phyloP scores from a whole-genome alignment of 2,329 filamentous ascomycete species.

The Clarireedia monteithiana region DNA sequence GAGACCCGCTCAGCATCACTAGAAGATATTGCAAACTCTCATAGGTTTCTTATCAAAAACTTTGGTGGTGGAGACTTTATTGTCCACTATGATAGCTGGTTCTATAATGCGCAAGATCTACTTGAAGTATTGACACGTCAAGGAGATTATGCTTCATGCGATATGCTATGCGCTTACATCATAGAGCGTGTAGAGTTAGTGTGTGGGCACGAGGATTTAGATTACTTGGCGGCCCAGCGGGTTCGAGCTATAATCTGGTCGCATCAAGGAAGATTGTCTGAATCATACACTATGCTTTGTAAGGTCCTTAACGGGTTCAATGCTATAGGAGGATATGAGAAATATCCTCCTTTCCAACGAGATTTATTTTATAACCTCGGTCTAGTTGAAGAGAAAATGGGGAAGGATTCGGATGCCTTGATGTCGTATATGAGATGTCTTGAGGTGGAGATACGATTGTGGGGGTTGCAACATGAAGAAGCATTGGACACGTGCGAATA shows the following conservation, averaged over 20 bases:
- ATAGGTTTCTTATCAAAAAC: background rate
- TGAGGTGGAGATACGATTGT: background rate
- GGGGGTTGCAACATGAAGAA: background rate
- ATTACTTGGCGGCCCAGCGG: background rate
- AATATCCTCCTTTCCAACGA: no score
- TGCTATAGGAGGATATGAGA: background rate
- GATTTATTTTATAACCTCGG: background rate
- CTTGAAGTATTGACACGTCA: no score
- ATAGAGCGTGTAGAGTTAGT: background rate
- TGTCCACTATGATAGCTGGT: background rate
- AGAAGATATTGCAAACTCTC: no score
- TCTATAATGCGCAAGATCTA: background rate
- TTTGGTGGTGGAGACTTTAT: background rate
- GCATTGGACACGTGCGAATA: background rate
- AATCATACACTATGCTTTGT: background rate
- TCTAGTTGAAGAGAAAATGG: background rate
- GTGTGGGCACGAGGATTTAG: background rate
- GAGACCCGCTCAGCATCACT: background rate
- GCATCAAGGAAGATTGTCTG: background rate
- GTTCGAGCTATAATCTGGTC: background rate
- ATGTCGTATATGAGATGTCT: background rate
- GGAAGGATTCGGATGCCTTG: background rate
- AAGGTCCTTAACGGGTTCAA: background rate
- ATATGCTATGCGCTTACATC: background rate
- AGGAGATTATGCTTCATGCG: background rate